A percentile compares a stretch with the other conserved stretches of the same genome.
phyloP scores from a whole-genome alignment of 164 flowering plant genomes.

The Paratinospora sagittata region DNA sequence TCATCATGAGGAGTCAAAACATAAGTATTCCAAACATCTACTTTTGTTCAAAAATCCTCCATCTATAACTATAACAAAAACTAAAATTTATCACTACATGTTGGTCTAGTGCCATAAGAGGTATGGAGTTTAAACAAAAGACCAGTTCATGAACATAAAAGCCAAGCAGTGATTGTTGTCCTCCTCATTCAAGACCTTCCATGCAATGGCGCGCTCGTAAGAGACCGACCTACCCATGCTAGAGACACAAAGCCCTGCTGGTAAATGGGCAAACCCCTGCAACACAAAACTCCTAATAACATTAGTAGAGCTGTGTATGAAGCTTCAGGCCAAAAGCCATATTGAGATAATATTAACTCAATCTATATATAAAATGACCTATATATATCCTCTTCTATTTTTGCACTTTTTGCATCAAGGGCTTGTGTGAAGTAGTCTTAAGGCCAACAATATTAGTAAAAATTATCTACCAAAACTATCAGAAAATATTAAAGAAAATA shows the following conservation, averaged over 20 bases:
- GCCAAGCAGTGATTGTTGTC: conserved; percentile 69
- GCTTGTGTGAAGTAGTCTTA: not conserved
- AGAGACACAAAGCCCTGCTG: conserved; percentile 68
- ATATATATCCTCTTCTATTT: too few species aligned
- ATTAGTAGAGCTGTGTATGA: not conserved
- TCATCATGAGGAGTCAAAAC: too few species aligned
- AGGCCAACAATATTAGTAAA: not conserved
- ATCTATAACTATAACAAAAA: too few species aligned
- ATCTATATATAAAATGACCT: too few species aligned
- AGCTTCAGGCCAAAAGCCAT: not conserved
- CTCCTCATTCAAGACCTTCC: conserved; percentile 77
- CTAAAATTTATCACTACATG: too few species aligned
- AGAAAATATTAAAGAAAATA: not conserved
- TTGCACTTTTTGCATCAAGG: too few species aligned
- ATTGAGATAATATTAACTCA: not conserved
- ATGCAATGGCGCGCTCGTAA: conserved; percentile 74
- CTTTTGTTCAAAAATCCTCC: too few species aligned
- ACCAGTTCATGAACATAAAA: conserved; percentile 83
- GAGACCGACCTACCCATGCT: conserved; percentile 78
- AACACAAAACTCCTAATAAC: not conserved
- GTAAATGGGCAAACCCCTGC: conserved; percentile 73
- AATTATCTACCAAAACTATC: not conserved
- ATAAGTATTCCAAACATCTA: too few species aligned
- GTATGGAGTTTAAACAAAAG: conserved; percentile 54
- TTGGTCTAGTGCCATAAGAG: too few species aligned